These are phyloP conservation scores for Oryza meyeriana DNA, from an alignment of 176 grass and related monocot species.

Conservation along the genomic window DNA sequence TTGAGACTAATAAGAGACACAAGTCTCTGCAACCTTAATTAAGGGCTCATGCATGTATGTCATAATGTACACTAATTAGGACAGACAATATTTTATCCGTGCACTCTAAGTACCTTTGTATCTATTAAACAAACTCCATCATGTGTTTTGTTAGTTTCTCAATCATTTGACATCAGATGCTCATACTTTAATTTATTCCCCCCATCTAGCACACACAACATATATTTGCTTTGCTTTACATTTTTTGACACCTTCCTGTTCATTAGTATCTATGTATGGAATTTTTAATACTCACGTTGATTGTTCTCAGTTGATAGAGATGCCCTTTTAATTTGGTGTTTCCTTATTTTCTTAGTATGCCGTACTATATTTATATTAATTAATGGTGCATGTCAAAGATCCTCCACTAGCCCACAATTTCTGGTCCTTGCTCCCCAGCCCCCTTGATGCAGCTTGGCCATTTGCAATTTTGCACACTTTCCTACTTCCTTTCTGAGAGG, in stretches of 20 bases:
- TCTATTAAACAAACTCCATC: slow-evolving; percentile 41
- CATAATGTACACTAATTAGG: slow-evolving; percentile 52
- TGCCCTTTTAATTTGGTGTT: not conserved
- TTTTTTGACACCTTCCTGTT: slow-evolving; percentile 6
- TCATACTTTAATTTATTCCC: slow-evolving; percentile 33
- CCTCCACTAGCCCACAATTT: slow-evolving; percentile 51
- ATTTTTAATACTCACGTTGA: not conserved
- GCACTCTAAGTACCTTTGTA: slow-evolving; percentile 22
- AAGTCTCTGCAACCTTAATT: slow-evolving; percentile 14
- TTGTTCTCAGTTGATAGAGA: not conserved
- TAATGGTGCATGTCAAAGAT: slow-evolving; percentile 29
- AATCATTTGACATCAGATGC: slow-evolving; percentile 64
- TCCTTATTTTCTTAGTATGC: not conserved
- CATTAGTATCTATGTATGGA: not conserved
- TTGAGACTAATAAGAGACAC: slow-evolving; percentile 29
- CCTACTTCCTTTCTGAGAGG: slow-evolving; percentile 6
- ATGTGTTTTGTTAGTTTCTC: slow-evolving; percentile 52
- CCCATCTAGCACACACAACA: not conserved
- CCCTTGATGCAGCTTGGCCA: slow-evolving; percentile 19
- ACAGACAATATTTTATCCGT: slow-evolving; percentile 32
- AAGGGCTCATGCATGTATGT: not conserved
- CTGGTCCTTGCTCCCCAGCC: slow-evolving; percentile 35
- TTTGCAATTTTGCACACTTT: slow-evolving; percentile 15
- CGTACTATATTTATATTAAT: not conserved
- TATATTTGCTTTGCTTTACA: slow-evolving; percentile 34